These are phyloP conservation scores for Podila epicladia DNA, from an alignment of 192 early-diverging fungal species.

Conservation along the genomic window DNA sequence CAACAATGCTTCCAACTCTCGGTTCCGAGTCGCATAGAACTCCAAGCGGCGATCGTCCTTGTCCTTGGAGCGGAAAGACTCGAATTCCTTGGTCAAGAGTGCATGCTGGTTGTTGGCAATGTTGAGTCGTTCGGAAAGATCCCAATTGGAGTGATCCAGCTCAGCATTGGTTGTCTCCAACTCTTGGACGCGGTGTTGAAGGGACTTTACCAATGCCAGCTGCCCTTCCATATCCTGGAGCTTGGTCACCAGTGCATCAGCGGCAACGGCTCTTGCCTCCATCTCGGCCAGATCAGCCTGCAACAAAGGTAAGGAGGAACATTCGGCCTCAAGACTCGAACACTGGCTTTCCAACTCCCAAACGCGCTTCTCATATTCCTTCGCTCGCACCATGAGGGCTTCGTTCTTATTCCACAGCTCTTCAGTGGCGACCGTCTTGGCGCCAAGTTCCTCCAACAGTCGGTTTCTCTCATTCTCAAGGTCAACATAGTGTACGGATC, in stretches of 20 bases:
- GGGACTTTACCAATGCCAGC: constrained; percentile 4
- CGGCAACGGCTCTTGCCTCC: constrained; percentile 1
- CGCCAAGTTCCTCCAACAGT: constrained; percentile 17
- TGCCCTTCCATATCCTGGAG: constrained; percentile 18
- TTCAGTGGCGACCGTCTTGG: constrained; percentile 17
- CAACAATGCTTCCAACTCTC: constrained; percentile 12
- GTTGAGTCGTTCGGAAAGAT: constrained; percentile 18
- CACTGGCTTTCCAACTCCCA: constrained; percentile 25
- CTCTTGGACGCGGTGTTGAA: constrained; percentile 20
- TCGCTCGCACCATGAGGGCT: constrained; percentile 18
- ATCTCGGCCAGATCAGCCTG: constrained; percentile 10
- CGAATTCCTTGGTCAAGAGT: constrained; percentile 15
- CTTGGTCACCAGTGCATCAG: constrained; percentile 6
- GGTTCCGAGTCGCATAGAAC: constrained; percentile 4
- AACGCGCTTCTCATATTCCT: constrained; percentile 23
- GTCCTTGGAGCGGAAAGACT: constrained; percentile 20
- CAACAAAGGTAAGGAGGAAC: not conserved
- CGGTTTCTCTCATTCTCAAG: constrained; percentile 25
- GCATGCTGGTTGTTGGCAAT: constrained; percentile 30
- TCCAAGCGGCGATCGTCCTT: constrained; percentile 21
- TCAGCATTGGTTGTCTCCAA: constrained; percentile 26
- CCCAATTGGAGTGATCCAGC: constrained; percentile 26
- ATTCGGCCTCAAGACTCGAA: constrained; percentile 12
- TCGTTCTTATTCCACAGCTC: constrained; percentile 21
- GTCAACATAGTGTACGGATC: constrained; percentile 7